Evolutionary conservation across 805 yeast species (phyloP).

Genomic region (Kluyveromyces starmeri): DNA sequence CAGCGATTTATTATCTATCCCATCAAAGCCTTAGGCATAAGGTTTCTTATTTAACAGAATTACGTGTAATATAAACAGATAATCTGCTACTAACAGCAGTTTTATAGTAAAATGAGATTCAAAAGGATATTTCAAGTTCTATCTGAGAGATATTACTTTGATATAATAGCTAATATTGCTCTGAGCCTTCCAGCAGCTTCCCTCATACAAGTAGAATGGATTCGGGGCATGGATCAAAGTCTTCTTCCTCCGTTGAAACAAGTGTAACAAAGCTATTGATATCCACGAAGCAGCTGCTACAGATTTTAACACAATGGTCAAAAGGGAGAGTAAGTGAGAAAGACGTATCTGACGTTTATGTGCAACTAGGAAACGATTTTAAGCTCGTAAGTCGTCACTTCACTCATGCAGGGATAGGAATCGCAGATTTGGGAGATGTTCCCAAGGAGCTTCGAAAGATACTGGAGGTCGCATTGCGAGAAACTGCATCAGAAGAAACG

Average conservation of each 20-base stretch:
- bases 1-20: too few species aligned
- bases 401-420: conserved; percentile 67
- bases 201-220: too few species aligned
- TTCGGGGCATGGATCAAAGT: conserved; percentile 1
- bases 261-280: conserved; percentile 72
- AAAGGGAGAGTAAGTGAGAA: conserved; percentile 66
- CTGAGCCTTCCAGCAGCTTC: too few species aligned
- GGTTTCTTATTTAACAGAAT: too few species aligned
- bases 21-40: too few species aligned
- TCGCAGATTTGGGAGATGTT: conserved; percentile 80
- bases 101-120: too few species aligned
- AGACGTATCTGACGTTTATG: conserved; percentile 85
- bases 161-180: too few species aligned
- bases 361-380: conserved; percentile 87
- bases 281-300: conserved; percentile 82
- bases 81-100: too few species aligned
- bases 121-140: too few species aligned
- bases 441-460: conserved; percentile 74
- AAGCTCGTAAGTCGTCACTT: conserved; percentile 78
- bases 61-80: too few species aligned
- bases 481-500: conserved; percentile 74
- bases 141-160: too few species aligned
- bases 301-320: conserved; percentile 86
- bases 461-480: conserved; percentile 78
- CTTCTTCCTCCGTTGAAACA: conserved; percentile 51